A percentile compares a stretch with the other conserved stretches of the same genome.
These are phyloP conservation scores for Penicillium sp. DNA, from an alignment of 2,329 filamentous ascomycete species.

Conservation along the genomic window DNA sequence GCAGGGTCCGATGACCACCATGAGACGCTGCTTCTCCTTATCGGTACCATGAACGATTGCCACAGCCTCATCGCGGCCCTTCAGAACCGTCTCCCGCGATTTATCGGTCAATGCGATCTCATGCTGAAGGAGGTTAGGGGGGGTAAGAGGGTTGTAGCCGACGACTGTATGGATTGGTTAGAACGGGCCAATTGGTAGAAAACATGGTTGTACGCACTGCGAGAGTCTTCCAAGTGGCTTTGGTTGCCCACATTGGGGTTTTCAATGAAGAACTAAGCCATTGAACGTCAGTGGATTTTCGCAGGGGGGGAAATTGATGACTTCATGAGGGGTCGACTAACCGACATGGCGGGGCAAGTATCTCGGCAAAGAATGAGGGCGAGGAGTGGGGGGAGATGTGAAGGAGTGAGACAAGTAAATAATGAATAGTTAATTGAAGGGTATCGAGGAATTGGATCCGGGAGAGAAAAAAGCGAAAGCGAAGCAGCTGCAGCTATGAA, in stretches of 20 bases:
- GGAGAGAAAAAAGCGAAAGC: not conserved
- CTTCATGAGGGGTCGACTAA: slow-evolving; percentile 31
- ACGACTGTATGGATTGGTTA: slow-evolving; percentile 59
- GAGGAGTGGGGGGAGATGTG: not conserved
- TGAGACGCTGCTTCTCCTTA: slow-evolving; percentile 58
- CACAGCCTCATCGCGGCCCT: slow-evolving; percentile 64
- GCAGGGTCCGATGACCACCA: slow-evolving; percentile 91
- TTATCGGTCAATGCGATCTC: slow-evolving; percentile 68
- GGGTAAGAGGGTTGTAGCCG: slow-evolving; percentile 90
- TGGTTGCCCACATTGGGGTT: slow-evolving; percentile 80
- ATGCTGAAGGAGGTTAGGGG: slow-evolving; percentile 92
- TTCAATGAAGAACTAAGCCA: slow-evolving; percentile 70
- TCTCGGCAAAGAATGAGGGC: slow-evolving; percentile 8
- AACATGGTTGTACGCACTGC: slow-evolving; percentile 62
- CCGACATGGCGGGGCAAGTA: slow-evolving; percentile 39
- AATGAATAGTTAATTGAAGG: not conserved
- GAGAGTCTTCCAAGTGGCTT: slow-evolving; percentile 76
- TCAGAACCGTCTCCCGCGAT: slow-evolving; percentile 58
- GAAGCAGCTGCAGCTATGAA: slow-evolving; percentile 1
- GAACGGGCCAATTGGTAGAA: not conserved
- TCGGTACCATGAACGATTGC: slow-evolving; percentile 65
- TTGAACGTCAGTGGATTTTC: slow-evolving; percentile 10
- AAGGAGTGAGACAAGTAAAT: not conserved
- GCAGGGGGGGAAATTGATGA: not conserved
- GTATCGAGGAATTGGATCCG: not conserved